These are phyloP conservation scores for Phytophthora pinifolia DNA, from an alignment of 352 stramenopile genomes.

Conservation along the genomic window DNA sequence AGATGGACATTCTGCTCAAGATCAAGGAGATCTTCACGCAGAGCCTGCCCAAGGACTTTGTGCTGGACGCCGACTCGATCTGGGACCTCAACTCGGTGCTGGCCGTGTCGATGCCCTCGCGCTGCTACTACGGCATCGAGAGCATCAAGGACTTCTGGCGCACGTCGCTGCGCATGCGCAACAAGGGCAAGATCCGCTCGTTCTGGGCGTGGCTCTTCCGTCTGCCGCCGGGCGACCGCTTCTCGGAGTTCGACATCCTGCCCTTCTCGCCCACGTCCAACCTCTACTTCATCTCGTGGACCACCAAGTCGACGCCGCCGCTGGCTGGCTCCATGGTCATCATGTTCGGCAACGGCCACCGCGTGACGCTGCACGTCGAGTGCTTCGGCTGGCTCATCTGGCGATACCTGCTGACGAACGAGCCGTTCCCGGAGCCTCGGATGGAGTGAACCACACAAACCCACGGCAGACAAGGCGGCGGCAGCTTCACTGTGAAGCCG, in stretches of 20 bases:
- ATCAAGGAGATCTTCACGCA: slow-evolving; percentile 90
- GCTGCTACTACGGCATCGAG: slow-evolving; percentile 85
- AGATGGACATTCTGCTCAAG: slow-evolving; percentile 88
- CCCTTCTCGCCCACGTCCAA: slow-evolving; percentile 73
- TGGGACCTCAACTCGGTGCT: slow-evolving; percentile 86
- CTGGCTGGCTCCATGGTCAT: slow-evolving; percentile 80
- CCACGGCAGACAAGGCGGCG: no score
- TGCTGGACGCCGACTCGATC: slow-evolving; percentile 81
- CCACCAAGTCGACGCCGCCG: slow-evolving; percentile 75
- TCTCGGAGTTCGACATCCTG: slow-evolving; percentile 74
- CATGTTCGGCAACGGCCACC: slow-evolving; percentile 82
- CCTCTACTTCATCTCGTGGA: slow-evolving; percentile 85
- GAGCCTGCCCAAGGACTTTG: slow-evolving; percentile 83
- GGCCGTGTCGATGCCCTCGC: slow-evolving; percentile 82
- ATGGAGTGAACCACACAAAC: slow-evolving; percentile 41
- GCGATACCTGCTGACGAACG: slow-evolving; percentile 82
- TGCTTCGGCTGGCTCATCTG: slow-evolving; percentile 87
- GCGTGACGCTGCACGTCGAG: slow-evolving; percentile 82
- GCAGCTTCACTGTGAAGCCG: background rate
- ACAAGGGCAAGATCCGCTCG: slow-evolving; percentile 87
- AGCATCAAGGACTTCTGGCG: slow-evolving; percentile 89
- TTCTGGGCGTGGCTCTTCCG: slow-evolving; percentile 88
- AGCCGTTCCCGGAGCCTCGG: slow-evolving; percentile 68
- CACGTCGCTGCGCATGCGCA: slow-evolving; percentile 82
- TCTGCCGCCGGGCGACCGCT: slow-evolving; percentile 69